Base-by-base conservation (phyloP, 495 filamentous ascomycete species). In the Podospora bellae-mahoneyi region DNA sequence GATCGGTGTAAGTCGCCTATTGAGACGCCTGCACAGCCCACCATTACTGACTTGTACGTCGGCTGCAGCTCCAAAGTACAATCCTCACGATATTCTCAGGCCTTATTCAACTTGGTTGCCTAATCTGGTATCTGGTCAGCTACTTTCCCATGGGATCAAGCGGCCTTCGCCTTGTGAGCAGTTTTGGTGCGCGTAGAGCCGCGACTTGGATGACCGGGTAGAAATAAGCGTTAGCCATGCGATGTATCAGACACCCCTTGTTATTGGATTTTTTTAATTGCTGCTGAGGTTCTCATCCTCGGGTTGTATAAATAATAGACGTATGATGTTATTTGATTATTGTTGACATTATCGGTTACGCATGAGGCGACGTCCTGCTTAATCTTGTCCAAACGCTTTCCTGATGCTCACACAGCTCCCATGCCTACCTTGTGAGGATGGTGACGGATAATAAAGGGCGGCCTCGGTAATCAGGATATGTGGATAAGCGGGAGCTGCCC, bases 81-180 rank as follows among this genome's bases (percentile, higher is more conserved):
- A 73, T 94, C 72, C 88, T 97, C 68, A 97, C 95, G 30, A 81
- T 98, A 39, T 78, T 97, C 70, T 89, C 92, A 26, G 88, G 91
- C 61, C 84, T 97, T 70, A 81, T 91, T 73, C 95, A 99, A 76
- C 80, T 97, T 62, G 89, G 87, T 63, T 89, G 89, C 62, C 83
- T 98, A 59, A 67, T 93, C 30, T 99, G 95, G 94, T 98, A 98
- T 80, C 83, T 97, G 10, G 90, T 99, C 79, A 95, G 91, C 80
- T 99, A 99, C 81, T 99, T 99, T 77, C 95, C 95, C 2, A 96
- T 97, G 93, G 95, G 95, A 27, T 91, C 90, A 62, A 92, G 88
- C 62, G 92, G 94, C 20, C 79, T 97, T 69, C 89, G 94, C 70
- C 90, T 96, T 71, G 93, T 92, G 73, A 90, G 92, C 55, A 88